A percentile compares a stretch with the other conserved stretches of the same genome.
Evolutionary conservation across 345 rosid species (phyloP).

Genomic region (thale cress (Arabidopsis thaliana)): DNA sequence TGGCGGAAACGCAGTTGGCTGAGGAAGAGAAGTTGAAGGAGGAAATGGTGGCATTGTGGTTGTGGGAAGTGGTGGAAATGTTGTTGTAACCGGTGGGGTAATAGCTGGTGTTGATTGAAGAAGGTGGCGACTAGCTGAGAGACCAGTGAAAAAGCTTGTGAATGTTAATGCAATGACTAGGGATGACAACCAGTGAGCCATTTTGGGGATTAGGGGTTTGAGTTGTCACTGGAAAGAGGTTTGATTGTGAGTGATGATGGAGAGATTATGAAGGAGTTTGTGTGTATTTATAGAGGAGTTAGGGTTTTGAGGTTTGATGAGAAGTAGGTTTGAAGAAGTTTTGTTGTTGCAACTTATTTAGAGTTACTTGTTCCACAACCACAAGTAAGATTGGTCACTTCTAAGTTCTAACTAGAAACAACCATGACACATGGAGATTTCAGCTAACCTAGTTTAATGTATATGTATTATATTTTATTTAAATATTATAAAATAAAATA

Average conservation of each 20-base stretch:
- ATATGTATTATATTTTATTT: background rate
- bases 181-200: conserved; percentile 25
- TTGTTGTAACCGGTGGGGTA: conserved; percentile 35
- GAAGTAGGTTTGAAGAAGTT: conserved; percentile 19
- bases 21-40: conserved; percentile 25
- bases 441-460: background rate
- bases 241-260: conserved; percentile 30
- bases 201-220: conserved; percentile 2
- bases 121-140: conserved; percentile 37
- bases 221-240: background rate
- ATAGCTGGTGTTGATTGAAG: conserved; percentile 41
- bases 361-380: conserved; percentile 22
- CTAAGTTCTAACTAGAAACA: background rate
- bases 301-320: conserved; percentile 32
- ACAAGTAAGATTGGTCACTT: conserved; percentile 19
- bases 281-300: conserved; percentile 29
- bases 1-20: conserved; percentile 38
- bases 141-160: conserved; percentile 39
- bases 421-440: background rate
- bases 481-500: background rate
- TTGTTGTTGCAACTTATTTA: conserved; percentile 35
- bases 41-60: conserved; percentile 15
- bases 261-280: conserved; percentile 8
- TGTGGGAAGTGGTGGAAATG: conserved; percentile 35
- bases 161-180: conserved; percentile 40